Evolutionary conservation across 2,329 filamentous ascomycete species (phyloP).

Genomic region (Fusarium tricinctum): DNA sequence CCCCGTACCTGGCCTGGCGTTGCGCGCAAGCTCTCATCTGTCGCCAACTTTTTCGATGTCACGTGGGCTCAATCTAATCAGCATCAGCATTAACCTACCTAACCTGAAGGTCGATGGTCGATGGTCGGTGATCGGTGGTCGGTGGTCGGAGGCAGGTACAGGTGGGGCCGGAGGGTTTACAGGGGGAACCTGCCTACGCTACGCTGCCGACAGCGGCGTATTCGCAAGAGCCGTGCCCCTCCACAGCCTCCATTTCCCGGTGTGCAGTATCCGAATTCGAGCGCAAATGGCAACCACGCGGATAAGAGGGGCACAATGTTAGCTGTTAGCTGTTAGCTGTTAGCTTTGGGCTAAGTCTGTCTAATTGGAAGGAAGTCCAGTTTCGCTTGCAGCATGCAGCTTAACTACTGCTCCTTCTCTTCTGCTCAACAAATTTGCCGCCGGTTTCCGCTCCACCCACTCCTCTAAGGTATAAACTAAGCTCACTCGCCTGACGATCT

Average conservation of each 20-base stretch:
- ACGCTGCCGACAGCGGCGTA: conserved; percentile 47
- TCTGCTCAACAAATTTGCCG: conserved; percentile 44
- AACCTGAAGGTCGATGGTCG: neutral
- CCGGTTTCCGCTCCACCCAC: conserved; percentile 35
- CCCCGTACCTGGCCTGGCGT: conserved; percentile 33
- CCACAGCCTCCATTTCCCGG: conserved; percentile 36
- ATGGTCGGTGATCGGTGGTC: neutral
- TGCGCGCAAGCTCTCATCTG: conserved; percentile 41
- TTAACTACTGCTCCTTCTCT: conserved; percentile 5
- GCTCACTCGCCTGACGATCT: conserved; percentile 26
- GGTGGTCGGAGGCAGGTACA: conserved; percentile 33
- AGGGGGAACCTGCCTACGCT: conserved; percentile 12
- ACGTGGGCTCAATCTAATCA: conserved; percentile 41
- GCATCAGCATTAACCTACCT: neutral
- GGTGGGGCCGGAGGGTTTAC: conserved; percentile 39
- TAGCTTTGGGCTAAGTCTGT: conserved; percentile 23
- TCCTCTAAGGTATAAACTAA: conserved; percentile 21
- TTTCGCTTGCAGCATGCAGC: conserved; percentile 26
- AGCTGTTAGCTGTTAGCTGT: conserved; percentile 4
- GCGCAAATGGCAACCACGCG: conserved; percentile 13
- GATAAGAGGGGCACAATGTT: conserved; percentile 30
- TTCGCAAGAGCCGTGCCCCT: conserved; percentile 48
- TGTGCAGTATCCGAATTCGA: conserved; percentile 37
- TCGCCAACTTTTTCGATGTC: conserved; percentile 52
- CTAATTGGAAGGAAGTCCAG: conserved; percentile 17